Evolutionary conservation across 2,329 filamentous ascomycete genomes (phyloP).

Genomic region (Aureobasidium uvarum): DNA sequence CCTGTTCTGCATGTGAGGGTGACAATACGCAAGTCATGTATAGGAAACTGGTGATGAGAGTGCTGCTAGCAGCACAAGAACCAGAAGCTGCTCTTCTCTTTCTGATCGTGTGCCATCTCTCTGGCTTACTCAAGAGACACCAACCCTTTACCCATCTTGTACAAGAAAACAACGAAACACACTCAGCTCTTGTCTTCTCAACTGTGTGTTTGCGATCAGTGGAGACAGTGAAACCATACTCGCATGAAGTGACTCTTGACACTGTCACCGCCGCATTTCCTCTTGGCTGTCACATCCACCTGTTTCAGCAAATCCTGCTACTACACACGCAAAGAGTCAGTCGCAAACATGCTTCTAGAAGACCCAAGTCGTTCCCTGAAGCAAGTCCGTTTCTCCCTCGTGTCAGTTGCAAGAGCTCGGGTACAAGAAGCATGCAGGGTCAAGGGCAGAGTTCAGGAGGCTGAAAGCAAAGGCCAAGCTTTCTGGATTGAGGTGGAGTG

Average conservation of each 20-base stretch:
- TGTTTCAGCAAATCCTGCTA: not conserved
- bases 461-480: not conserved
- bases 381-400: not conserved
- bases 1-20: not conserved
- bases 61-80: no score
- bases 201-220: not conserved
- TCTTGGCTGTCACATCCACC: not conserved
- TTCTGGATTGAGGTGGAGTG: not conserved
- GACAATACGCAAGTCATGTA: not conserved
- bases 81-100: no score
- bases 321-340: not conserved
- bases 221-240: not conserved
- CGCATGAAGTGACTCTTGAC: not conserved
- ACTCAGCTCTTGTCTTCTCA: not conserved
- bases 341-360: slow-evolving; percentile 7
- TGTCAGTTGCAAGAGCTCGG: not conserved
- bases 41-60: no score
- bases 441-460: slow-evolving; percentile 1
- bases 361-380: not conserved
- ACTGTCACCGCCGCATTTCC: not conserved
- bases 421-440: not conserved
- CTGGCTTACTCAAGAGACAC: no score
- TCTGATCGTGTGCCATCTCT: not conserved
- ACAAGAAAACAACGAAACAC: no score
- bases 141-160: no score